phyloP scores from a whole-genome alignment of 495 filamentous ascomycete genomes.

The Penicillium robsamsonii region DNA sequence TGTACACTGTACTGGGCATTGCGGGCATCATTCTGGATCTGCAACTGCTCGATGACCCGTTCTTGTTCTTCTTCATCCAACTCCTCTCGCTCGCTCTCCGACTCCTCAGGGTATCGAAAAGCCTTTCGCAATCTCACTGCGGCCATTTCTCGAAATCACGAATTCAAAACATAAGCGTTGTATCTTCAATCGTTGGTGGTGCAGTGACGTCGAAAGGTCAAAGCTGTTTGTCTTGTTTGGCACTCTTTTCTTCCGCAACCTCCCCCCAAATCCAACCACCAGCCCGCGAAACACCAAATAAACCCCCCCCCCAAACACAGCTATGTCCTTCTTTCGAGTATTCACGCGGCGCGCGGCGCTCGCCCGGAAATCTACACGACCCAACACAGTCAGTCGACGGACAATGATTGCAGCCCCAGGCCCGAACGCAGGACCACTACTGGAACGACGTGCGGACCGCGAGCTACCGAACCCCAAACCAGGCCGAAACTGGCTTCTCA shows the following conservation, averaged over 20 bases:
- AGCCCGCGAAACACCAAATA: background rate
- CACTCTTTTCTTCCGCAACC: slow-evolving; percentile 9
- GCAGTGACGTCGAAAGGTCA: slow-evolving; percentile 12
- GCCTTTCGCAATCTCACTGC: slow-evolving; percentile 56
- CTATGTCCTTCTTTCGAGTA: slow-evolving; percentile 19
- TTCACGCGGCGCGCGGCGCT: slow-evolving; percentile 21
- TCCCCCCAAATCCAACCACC: background rate
- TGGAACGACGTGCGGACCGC: slow-evolving; percentile 77
- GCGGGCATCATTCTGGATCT: slow-evolving; percentile 52
- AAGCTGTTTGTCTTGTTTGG: slow-evolving; percentile 40
- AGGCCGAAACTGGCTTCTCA: slow-evolving; percentile 47
- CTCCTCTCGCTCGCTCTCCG: slow-evolving; percentile 49
- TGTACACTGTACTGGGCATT: slow-evolving; percentile 60
- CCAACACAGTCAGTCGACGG: slow-evolving; percentile 31
- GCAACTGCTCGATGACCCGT: slow-evolving; percentile 57
- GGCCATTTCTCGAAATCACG: slow-evolving; percentile 33
- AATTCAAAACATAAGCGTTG: background rate
- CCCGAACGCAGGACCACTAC: slow-evolving; percentile 62
- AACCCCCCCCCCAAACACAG: background rate
- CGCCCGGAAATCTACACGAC: slow-evolving; percentile 15
- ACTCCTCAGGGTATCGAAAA: slow-evolving; percentile 61
- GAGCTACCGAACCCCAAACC: slow-evolving; percentile 59
- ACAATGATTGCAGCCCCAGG: slow-evolving; percentile 49
- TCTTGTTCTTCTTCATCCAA: slow-evolving; percentile 78
- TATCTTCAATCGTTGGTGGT: background rate